A percentile compares a stretch with the other conserved stretches of the same genome.
Conservation (phyloP, 352 stramenopile genomes). For the Pythium myriotylum region DNA sequence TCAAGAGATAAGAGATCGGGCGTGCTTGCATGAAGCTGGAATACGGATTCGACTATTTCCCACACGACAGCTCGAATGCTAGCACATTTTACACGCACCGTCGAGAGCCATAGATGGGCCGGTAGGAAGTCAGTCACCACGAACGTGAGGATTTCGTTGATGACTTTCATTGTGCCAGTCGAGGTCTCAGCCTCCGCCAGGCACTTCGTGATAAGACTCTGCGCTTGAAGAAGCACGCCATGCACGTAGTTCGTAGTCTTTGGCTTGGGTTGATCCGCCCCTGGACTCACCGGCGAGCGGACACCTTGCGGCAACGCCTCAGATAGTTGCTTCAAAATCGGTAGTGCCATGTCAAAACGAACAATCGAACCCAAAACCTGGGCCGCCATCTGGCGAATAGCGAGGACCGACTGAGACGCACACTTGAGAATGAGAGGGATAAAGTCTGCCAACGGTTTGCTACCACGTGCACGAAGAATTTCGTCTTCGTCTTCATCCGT, state of each 20-base stretch:
- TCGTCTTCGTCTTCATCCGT: conserved; percentile 56
- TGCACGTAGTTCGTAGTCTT: conserved; percentile 70
- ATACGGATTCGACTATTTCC: conserved; percentile 49
- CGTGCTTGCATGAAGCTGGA: conserved; percentile 32
- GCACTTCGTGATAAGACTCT: conserved; percentile 48
- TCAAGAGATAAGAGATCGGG: not conserved
- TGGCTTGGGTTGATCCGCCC: not conserved
- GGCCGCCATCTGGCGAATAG: conserved; percentile 80
- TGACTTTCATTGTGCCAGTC: conserved; percentile 8
- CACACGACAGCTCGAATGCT: conserved; percentile 55
- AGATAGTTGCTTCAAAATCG: conserved; percentile 42
- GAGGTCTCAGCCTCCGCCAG: conserved; percentile 2
- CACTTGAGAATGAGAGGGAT: conserved; percentile 71
- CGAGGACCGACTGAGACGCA: conserved; percentile 67
- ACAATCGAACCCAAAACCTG: conserved; percentile 77
- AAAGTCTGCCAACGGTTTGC: conserved; percentile 50
- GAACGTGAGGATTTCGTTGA: conserved; percentile 33
- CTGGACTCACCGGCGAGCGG: not conserved
- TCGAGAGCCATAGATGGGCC: conserved; percentile 54
- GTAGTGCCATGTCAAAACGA: conserved; percentile 48
- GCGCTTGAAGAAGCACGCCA: conserved; percentile 63
- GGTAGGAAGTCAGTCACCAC: conserved; percentile 41
- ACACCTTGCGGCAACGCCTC: conserved; percentile 47
- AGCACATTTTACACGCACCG: conserved; percentile 31
- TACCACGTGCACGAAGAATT: conserved; percentile 9